These are phyloP conservation scores for Melaleuca alternifolia DNA, from an alignment of 345 rosid genomes.

Conservation along the genomic window DNA sequence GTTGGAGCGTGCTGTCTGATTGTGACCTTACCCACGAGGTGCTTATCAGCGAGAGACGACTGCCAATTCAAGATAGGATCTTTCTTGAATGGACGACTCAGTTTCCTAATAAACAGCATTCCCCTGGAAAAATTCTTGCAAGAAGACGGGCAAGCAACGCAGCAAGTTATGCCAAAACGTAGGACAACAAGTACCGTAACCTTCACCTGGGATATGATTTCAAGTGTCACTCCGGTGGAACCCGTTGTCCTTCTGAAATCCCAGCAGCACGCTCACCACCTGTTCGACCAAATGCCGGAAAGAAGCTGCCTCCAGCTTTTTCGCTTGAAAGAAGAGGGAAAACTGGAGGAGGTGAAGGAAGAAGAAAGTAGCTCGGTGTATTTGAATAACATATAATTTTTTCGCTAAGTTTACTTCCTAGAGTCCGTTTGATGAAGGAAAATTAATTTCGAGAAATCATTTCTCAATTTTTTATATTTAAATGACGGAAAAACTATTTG, in stretches of 20 bases:
- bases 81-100: background rate
- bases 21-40: background rate
- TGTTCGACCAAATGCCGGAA: slow-evolving; percentile 2
- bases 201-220: background rate
- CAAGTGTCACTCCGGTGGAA: background rate
- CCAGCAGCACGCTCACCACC: background rate
- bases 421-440: too few relatives aligned
- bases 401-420: background rate
- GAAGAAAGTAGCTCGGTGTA: background rate
- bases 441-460: too few relatives aligned
- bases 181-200: background rate
- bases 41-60: background rate
- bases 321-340: background rate
- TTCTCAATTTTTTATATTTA: too few relatives aligned
- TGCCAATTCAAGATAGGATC: background rate
- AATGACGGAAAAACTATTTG: too few relatives aligned
- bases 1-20: background rate
- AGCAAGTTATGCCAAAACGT: background rate
- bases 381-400: background rate
- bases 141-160: background rate
- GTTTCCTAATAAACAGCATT: slow-evolving; percentile 3
- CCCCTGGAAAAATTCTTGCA: background rate
- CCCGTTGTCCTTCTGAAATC: background rate
- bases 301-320: background rate
- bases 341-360: background rate